These are phyloP conservation scores for Xylaria sp. DNA, from an alignment of 2,329 filamentous ascomycete genomes.

Conservation along the genomic window DNA sequence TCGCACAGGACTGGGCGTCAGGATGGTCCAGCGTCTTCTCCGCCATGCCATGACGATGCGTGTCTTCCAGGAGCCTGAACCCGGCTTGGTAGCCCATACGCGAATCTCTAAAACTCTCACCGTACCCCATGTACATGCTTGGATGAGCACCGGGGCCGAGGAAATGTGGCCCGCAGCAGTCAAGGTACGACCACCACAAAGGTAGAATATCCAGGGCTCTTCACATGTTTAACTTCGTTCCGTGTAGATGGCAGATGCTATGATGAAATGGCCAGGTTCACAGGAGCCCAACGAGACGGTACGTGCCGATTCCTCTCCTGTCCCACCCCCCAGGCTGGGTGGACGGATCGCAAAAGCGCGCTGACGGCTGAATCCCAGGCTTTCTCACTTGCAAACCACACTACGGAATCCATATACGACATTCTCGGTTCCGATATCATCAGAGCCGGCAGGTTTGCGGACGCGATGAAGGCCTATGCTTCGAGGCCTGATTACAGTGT, in stretches of 20 bases:
- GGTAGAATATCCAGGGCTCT: too few species aligned
- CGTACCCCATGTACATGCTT: slow-evolving; percentile 20
- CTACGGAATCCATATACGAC: slow-evolving; percentile 19
- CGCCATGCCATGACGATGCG: slow-evolving; percentile 35
- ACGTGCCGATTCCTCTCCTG: slow-evolving; percentile 1
- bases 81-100: slow-evolving; percentile 36
- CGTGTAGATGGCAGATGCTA: slow-evolving; percentile 27
- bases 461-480: slow-evolving; percentile 8
- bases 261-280: slow-evolving; percentile 30
- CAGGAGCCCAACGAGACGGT: slow-evolving; percentile 28
- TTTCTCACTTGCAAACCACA: slow-evolving; percentile 18
- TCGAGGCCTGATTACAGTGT: background rate
- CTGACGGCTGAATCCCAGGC: too few species aligned
- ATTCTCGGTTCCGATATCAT: slow-evolving; percentile 11
- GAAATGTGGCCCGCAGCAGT: slow-evolving; percentile 27
- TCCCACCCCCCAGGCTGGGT: background rate
- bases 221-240: too few species aligned
- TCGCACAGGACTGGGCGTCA: slow-evolving; percentile 24
- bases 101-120: slow-evolving; percentile 25
- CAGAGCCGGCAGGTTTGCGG: slow-evolving; percentile 17
- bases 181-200: slow-evolving; percentile 18
- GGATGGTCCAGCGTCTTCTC: slow-evolving; percentile 31
- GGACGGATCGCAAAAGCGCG: background rate
- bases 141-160: slow-evolving; percentile 13
- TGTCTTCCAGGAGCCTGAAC: slow-evolving; percentile 35